These are phyloP conservation scores for Trifolium fragiferum DNA, from an alignment of 306 rosid genomes.

Conservation along the genomic window DNA sequence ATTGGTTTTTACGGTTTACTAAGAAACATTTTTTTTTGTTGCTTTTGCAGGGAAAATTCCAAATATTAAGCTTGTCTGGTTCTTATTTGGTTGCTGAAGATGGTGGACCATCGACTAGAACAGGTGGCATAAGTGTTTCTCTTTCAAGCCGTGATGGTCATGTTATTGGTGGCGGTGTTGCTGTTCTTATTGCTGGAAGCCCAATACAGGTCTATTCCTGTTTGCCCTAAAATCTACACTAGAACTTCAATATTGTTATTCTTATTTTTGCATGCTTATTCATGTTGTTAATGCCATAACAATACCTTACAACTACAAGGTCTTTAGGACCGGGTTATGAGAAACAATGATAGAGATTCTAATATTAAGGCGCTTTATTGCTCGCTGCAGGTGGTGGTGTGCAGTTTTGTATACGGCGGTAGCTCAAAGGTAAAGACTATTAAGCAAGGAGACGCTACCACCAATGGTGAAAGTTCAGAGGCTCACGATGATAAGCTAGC, in stretches of 20 bases:
- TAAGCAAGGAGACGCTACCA: conserved; percentile 50
- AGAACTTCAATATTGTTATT: neutral
- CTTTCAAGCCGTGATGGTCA: conserved; percentile 88
- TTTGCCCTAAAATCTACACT: conserved; percentile 6
- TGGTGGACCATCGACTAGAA: conserved; percentile 81
- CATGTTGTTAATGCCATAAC: conserved; percentile 1
- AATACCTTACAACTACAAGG: neutral
- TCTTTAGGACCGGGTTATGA: neutral
- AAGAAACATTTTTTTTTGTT: neutral
- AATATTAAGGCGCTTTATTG: conserved; percentile 22
- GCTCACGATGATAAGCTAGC: conserved; percentile 57
- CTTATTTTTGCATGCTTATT: neutral
- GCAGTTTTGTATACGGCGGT: conserved; percentile 88
- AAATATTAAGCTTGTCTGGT: conserved; percentile 92
- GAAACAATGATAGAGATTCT: conserved; percentile 1
- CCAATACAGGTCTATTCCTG: conserved; percentile 81
- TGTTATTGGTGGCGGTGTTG: conserved; percentile 88
- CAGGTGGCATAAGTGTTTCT: conserved; percentile 87
- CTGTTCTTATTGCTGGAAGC: conserved; percentile 75
- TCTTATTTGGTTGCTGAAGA: conserved; percentile 96
- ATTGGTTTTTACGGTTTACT: conserved; percentile 23
- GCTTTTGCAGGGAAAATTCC: conserved; percentile 78
- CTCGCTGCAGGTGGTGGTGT: conserved; percentile 73
- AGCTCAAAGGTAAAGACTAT: conserved; percentile 59
- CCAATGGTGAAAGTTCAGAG: conserved; percentile 60